Evolutionary conservation across 306 rosid genomes (phyloP).

Genomic region (Crotalaria pallida): DNA sequence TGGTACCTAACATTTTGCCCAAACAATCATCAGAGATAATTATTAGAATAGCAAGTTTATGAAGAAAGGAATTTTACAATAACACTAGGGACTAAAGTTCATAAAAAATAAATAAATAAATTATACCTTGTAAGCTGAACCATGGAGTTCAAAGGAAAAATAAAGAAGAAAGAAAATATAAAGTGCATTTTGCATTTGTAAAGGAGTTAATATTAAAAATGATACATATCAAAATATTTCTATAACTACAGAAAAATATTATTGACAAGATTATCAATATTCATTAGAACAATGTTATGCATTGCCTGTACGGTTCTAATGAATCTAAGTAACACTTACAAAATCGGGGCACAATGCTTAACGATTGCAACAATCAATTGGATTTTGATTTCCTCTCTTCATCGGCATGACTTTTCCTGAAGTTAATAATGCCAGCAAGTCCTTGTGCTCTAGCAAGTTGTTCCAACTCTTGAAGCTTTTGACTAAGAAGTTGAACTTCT

Average conservation of each 20-base stretch:
- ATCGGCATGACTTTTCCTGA: slow-evolving; percentile 25
- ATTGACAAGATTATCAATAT: too few relatives aligned
- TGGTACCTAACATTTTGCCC: too few relatives aligned
- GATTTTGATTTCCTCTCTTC: slow-evolving; percentile 22
- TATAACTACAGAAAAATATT: too few relatives aligned
- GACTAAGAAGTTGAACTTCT: slow-evolving; percentile 27
- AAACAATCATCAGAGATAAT: too few relatives aligned
- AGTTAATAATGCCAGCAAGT: slow-evolving; percentile 36
- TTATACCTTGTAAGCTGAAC: background rate
- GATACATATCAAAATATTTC: too few relatives aligned
- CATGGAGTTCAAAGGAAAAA: background rate
- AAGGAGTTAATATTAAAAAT: too few relatives aligned
- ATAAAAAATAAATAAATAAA: too few relatives aligned
- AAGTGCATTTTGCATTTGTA: background rate
- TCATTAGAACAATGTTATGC: background rate
- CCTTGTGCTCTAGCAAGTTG: slow-evolving; percentile 50
- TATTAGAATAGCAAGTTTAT: background rate
- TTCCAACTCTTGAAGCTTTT: slow-evolving; percentile 49
- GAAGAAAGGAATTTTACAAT: background rate
- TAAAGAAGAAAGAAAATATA: background rate
- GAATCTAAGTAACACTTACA: background rate
- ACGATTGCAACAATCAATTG: slow-evolving; percentile 17
- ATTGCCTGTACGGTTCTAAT: background rate
- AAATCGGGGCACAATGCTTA: background rate
- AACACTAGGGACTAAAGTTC: background rate